Evolutionary conservation across 1,139 yeast species (phyloP).

Genomic region (Hyphopichia fennica): DNA sequence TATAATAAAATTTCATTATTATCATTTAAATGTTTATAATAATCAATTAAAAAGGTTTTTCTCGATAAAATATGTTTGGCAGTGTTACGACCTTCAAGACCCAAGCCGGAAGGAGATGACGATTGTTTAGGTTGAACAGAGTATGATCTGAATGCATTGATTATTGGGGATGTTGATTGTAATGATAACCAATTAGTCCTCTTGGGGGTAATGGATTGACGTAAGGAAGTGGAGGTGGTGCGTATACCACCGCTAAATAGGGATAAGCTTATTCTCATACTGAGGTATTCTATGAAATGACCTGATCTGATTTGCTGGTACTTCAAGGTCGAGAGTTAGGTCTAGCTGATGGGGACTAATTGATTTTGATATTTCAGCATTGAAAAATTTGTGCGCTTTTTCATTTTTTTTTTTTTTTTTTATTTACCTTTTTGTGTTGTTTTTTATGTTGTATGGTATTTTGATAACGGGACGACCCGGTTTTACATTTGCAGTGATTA

Average conservation of each 20-base stretch:
- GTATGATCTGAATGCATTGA: background rate
- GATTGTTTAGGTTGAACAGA: background rate
- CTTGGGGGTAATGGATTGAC: background rate
- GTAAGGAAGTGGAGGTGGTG: background rate
- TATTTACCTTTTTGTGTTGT: too few species aligned
- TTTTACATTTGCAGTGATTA: too few species aligned
- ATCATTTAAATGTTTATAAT: slow-evolving; percentile 70
- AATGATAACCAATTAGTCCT: background rate
- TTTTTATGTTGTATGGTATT: too few species aligned
- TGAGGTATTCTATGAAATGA: too few species aligned
- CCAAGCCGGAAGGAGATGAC: background rate
- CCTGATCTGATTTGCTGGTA: too few species aligned
- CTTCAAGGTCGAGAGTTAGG: too few species aligned
- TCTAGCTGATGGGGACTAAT: too few species aligned
- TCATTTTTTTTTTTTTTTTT: too few species aligned
- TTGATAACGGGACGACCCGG: too few species aligned
- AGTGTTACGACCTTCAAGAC: slow-evolving; percentile 34
- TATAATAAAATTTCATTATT: slow-evolving; percentile 68
- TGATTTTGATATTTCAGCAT: background rate
- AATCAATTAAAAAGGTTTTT: slow-evolving; percentile 81
- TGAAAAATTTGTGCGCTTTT: background rate
- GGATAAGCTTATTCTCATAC: background rate
- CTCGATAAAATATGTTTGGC: slow-evolving; percentile 59
- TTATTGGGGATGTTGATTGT: background rate
- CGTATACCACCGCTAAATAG: background rate